Base-by-base conservation (phyloP, 495 filamentous ascomycete genomes). In the Delitschia confertaspora region DNA sequence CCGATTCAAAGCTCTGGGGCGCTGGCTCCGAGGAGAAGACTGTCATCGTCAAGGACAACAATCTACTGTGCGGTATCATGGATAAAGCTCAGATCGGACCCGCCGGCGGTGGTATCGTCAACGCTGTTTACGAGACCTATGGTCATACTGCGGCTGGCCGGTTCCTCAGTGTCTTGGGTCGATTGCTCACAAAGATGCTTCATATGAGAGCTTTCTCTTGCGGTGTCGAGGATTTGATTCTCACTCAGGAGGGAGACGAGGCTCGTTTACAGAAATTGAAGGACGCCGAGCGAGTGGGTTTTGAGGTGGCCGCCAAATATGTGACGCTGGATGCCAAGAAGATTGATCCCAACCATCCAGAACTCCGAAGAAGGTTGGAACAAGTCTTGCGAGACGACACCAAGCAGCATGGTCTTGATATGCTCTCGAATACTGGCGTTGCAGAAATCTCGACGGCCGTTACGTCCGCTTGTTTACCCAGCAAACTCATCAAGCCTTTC, bases 11-110 rank as follows among this genome's bases (percentile, higher is more conserved):
- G 9, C 38, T 71, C 75, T 57, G 53, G 20, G 95, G 91, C 86
- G 79, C 78, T 6, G 43, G 54, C 11, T 61, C 56, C 0, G 68
- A 79, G 49, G 78, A 80, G 40, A 71, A 77, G 2, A 62, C 73
- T n/a, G 88, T 98, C 20, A 67, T 88, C 30, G 81, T 99, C 65
- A 75, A 82, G 42, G 78, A 88, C 46, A 91, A 91, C 23, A 85
- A 94, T 56, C 75, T 94, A 38, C 72, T 95, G 33, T 79, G 74
- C 33, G 93, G 93, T 50, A 89, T 99, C 55, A 74, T 99, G 20
- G 93, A 99, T 63, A 99, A 99, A 66, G 81, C 83, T 33, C 93
- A 96, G 49, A 77, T 99, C 37, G 93, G 93, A 41, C 85, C 93
- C 23, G 81, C 71, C 39, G 74, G 77, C 46, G 88, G 88, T 35